Conservation (phyloP, 192 early-diverging fungal genomes). For the Coemansia sp. region DNA sequence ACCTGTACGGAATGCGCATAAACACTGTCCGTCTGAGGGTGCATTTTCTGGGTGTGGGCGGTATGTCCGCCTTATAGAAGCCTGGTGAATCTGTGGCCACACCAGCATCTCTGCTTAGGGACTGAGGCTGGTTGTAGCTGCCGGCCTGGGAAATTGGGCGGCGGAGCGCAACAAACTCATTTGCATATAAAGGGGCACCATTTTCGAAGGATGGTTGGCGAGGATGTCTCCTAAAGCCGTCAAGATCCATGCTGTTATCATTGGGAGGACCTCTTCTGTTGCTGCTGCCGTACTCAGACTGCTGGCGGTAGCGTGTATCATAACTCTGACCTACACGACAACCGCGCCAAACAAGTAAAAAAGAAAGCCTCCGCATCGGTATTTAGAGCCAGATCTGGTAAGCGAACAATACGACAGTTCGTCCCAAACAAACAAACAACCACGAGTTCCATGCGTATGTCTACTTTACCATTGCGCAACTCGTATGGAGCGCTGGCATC, state of each 20-base stretch:
- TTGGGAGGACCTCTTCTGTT: neutral
- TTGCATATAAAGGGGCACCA: slow-evolving; percentile 1
- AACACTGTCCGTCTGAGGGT: slow-evolving; percentile 32
- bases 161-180: neutral
- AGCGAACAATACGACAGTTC: neutral
- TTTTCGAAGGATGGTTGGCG: neutral
- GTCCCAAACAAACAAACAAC: neutral
- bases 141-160: neutral
- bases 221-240: neutral
- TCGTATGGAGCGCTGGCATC: neutral
- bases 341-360: no score
- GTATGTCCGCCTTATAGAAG: slow-evolving; percentile 4
- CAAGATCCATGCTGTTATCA: neutral
- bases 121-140: neutral
- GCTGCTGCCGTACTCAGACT: neutral
- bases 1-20: slow-evolving; percentile 4
- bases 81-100: slow-evolving; percentile 1
- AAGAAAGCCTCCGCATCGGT: neutral
- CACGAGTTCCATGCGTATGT: no score
- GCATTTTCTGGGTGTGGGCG: neutral
- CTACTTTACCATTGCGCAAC: neutral
- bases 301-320: neutral
- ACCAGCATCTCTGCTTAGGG: neutral
- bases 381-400: neutral
- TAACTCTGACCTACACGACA: neutral